Evolutionary conservation across 129 eudicot species (phyloP), one percentile per base, ranked within the genome.

Genomic region (Ambrosia trifida): DNA sequence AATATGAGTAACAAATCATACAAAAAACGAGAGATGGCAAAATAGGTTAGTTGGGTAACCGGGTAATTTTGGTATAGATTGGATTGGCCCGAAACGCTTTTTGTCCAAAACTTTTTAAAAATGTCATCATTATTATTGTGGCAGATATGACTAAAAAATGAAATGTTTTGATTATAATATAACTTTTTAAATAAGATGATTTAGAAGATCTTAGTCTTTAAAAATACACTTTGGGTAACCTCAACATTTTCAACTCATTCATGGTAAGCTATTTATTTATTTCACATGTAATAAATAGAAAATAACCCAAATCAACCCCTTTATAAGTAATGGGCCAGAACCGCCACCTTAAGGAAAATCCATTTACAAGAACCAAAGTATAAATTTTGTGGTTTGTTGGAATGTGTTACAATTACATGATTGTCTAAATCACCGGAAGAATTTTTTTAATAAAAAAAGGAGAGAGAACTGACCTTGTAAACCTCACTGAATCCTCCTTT

Each of bases 401-500:
- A 74, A 40, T 38, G 50, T 49, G 53, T 52, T 50, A 17, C n/a
- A 40, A 64, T 43, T 19, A 5, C 11, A 41, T 54, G 6, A 75
- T 41, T 14, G 43, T 66, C 41, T 45, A 65, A 11, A 53, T 9
- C n/a, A 41, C 51, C 14, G 38, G 36, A 10, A 40, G 50, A 73
- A 74, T 10, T 43, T 24, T 19, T 31, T 32, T 3, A 28, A 24
- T 24, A 0, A 24, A 24, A 72, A 18, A 56, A 60, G 10, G 43
- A 17, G 41, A 52, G 28, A 50, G 31, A 40, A 47, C 83, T 51
- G 65, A 87, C 98, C 98, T 94, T 89, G 82, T 89, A 94, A 69
- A 94, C 98, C 81, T 94, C 98, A 69, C 96, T 89, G 65, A 94
- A 94, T 46, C 98, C 96, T 76, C 98, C 98, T 82, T 89, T 94